Base-by-base conservation (phyloP, 1,284 basidiomycete genomes). In the Vanrija pseudolonga region DNA sequence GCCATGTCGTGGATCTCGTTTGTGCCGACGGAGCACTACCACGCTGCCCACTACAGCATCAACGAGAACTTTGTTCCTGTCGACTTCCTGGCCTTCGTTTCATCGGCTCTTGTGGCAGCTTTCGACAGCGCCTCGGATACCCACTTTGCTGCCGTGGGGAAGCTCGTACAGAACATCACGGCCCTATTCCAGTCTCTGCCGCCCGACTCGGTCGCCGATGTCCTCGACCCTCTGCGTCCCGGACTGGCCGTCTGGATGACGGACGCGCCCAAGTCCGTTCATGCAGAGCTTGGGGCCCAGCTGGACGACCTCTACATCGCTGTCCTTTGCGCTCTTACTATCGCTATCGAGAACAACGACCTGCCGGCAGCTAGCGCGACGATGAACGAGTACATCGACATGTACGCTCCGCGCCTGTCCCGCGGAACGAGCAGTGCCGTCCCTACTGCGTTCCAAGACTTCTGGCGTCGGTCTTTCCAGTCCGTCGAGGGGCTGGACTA, bases 231-330 rank as follows among this genome's bases (percentile, higher is more conserved):
- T 17, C 22, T 68, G 4, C 49, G 50, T 14, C 12, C 20, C 0
- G 60, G 58, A 4, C 23, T 71, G n/a, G 48, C 44, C 3, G 41
- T 46, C 15, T 71, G 70, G 70, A 50, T 71, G 59, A 44, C 45
- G 4, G 69, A 71, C 51, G 38, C 55, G 3, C 51, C 40, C 17
- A 36, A 42, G 8, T 24, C 61, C 8, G 59, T 53, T 2, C 17
- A 20, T 6, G 55, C 43, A 38, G 51, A 49, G 44, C 52, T 51
- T 17, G 26, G 26, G 5, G n/a, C 22, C 11, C 22, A 65, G 61
- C 57, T 73, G n/a, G 71, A 74, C 49, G 11, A 50, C 11, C 52
- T 72, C 5, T 73, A 75, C 58, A 50, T 69, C 11, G 50, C 65
- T 5, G 18, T 68, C 9, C 56, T 75, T n/a, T 36, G 41, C 9